phyloP scores from a whole-genome alignment of 179 eudicot genomes.

The Beta corolliflora region DNA sequence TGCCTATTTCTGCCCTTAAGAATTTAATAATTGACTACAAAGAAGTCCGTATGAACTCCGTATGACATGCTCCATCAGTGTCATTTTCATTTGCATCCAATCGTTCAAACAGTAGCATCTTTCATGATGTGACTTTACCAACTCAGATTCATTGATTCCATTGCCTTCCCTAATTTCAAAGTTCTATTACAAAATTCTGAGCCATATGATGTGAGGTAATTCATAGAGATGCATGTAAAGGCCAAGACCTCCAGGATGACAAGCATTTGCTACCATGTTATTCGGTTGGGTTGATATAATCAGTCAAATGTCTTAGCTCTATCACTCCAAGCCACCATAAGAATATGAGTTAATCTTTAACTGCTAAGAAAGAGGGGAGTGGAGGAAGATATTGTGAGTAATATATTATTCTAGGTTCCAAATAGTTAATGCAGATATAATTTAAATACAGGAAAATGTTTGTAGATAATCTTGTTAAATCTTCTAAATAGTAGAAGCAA shows the following conservation, averaged over 20 bases:
- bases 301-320: neutral
- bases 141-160: neutral
- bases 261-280: neutral
- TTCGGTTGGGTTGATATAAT: neutral
- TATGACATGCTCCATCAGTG: neutral
- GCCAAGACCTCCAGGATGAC: neutral
- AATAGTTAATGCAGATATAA: neutral
- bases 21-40: neutral
- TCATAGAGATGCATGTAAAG: neutral
- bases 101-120: neutral
- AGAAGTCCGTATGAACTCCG: neutral
- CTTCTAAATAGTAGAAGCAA: neutral
- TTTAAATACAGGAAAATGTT: neutral
- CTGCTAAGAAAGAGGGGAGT: neutral
- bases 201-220: neutral
- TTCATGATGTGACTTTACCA: neutral
- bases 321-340: slow-evolving; percentile 13
- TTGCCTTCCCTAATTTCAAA: neutral
- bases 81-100: neutral
- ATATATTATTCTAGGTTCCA: neutral
- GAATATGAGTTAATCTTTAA: neutral
- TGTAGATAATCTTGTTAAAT: neutral
- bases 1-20: neutral
- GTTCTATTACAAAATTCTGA: neutral
- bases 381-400: neutral